A percentile compares a stretch with the other conserved stretches of the same genome.
These are phyloP conservation scores for Plantago coronopus DNA, from an alignment of 305 asterid genomes.

Conservation along the genomic window DNA sequence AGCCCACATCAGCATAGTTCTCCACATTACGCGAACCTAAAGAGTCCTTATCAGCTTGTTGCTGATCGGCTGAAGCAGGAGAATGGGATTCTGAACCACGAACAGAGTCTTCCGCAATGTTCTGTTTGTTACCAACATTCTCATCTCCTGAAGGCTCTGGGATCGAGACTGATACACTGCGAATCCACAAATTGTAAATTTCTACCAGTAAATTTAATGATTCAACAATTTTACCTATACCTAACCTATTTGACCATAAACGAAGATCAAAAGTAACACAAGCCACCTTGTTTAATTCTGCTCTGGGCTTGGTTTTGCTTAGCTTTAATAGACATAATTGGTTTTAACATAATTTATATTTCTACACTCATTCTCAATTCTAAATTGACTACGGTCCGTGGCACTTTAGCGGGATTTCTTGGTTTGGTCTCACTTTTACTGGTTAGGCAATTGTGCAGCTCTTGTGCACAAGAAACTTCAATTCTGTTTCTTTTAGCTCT, in stretches of 20 bases:
- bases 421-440: too few relatives aligned
- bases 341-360: too few relatives aligned
- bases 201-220: constrained; percentile 13
- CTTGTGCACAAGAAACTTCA: too few relatives aligned
- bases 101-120: constrained; percentile 44
- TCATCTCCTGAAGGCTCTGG: constrained; percentile 59
- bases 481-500: too few relatives aligned
- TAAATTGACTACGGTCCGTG: too few relatives aligned
- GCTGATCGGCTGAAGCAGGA: constrained; percentile 61
- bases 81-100: constrained; percentile 64
- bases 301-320: too few relatives aligned
- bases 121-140: constrained; percentile 50
- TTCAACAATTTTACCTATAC: neutral
- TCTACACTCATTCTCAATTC: too few relatives aligned
- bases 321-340: too few relatives aligned
- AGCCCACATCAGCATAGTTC: constrained; percentile 57
- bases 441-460: too few relatives aligned
- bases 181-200: constrained; percentile 25
- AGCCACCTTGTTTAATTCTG: too few relatives aligned
- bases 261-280: neutral
- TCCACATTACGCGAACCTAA: constrained; percentile 54
- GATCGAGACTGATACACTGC: constrained; percentile 53
- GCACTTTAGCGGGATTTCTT: too few relatives aligned
- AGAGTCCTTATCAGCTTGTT: constrained; percentile 41
- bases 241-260: too few relatives aligned